These are phyloP conservation scores for Nemania sp. DNA, from an alignment of 2,329 filamentous ascomycete species.

Conservation along the genomic window DNA sequence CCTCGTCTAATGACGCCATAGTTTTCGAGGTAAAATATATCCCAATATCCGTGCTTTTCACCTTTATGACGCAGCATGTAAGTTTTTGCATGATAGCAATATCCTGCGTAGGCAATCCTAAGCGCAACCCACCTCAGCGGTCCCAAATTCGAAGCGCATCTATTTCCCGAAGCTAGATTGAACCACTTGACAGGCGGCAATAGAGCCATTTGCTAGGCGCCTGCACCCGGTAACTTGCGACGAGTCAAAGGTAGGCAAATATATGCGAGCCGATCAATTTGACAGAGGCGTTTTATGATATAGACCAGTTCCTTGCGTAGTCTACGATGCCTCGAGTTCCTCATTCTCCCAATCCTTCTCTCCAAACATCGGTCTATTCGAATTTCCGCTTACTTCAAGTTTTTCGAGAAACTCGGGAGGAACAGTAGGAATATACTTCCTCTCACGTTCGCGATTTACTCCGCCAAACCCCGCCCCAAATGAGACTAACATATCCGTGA, in stretches of 20 bases:
- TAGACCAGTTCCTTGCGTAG: slow-evolving; percentile 10
- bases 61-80: neutral
- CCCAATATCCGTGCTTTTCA: neutral
- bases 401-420: slow-evolving; percentile 91
- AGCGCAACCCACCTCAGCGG: neutral
- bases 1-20: slow-evolving; percentile 7
- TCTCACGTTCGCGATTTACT: slow-evolving; percentile 84
- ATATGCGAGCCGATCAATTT: slow-evolving; percentile 22
- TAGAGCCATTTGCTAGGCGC: slow-evolving; percentile 24
- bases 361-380: slow-evolving; percentile 59
- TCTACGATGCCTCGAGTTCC: slow-evolving; percentile 47
- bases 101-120: neutral
- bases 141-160: neutral
- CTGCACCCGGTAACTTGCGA: slow-evolving; percentile 23
- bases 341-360: slow-evolving; percentile 71
- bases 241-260: slow-evolving; percentile 11
- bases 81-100: neutral
- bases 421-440: slow-evolving; percentile 94
- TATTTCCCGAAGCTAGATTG: slow-evolving; percentile 10
- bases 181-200: slow-evolving; percentile 23
- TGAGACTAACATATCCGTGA: slow-evolving; percentile 94
- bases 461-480: slow-evolving; percentile 96
- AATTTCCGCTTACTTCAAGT: slow-evolving; percentile 65
- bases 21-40: slow-evolving; percentile 7
- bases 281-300: slow-evolving; percentile 19